phyloP scores from a whole-genome alignment of 1,284 basidiomycete genomes.

The Apiotrichum mycotoxinovorans region DNA sequence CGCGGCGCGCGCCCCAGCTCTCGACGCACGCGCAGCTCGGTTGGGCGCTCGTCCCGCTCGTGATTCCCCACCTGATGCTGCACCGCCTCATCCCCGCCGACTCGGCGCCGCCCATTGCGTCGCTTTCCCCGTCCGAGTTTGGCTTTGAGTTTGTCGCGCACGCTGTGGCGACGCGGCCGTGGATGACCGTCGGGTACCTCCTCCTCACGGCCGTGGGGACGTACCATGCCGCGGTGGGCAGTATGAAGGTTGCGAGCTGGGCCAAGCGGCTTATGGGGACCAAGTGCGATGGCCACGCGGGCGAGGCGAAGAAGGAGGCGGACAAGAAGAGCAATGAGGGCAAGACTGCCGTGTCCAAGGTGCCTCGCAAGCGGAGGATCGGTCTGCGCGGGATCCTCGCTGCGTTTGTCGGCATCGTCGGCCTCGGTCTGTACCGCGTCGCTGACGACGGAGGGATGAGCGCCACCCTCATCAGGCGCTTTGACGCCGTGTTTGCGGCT shows the following conservation, averaged over 20 bases:
- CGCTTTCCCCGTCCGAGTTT: constrained; percentile 38
- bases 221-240: constrained; percentile 34
- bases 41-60: constrained; percentile 31
- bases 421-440: constrained; percentile 32
- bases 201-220: constrained; percentile 23
- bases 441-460: constrained; percentile 25
- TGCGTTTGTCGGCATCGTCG: constrained; percentile 27
- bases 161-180: constrained; percentile 23
- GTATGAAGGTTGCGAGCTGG: constrained; percentile 41
- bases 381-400: constrained; percentile 28
- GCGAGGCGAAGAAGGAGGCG: background rate
- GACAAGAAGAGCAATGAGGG: too few relatives aligned
- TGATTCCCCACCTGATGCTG: constrained; percentile 30
- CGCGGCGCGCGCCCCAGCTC: constrained; percentile 7
- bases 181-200: constrained; percentile 27
- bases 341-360: constrained; percentile 1
- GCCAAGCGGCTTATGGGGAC: constrained; percentile 14
- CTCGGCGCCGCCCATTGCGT: constrained; percentile 26
- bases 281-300: background rate
- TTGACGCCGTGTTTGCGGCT: constrained; percentile 30
- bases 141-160: constrained; percentile 44
- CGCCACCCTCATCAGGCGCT: constrained; percentile 25
- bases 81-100: constrained; percentile 38
- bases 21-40: constrained; percentile 27
- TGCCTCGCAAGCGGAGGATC: constrained; percentile 15